Conservation (phyloP, 441 rosid genomes). For the Populus tomentosa region DNA sequence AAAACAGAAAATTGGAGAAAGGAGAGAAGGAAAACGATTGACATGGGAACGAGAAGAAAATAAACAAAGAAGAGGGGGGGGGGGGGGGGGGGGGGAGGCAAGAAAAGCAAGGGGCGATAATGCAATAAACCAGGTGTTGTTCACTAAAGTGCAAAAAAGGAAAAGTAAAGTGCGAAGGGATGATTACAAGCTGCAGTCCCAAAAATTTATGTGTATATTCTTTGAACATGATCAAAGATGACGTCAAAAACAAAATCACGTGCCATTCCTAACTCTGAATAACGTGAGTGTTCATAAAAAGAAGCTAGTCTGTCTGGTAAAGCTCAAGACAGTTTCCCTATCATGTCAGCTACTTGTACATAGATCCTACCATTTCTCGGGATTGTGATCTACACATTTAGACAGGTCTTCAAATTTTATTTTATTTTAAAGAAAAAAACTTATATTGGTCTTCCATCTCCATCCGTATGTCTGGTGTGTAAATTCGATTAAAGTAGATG, state of each 20-base stretch:
- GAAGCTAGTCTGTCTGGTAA: conserved; percentile 33
- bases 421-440: too few species aligned
- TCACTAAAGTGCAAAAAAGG: conserved; percentile 17
- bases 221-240: conserved; percentile 21
- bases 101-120: conserved; percentile 13
- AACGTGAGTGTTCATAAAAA: conserved; percentile 18
- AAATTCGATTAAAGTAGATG: neutral
- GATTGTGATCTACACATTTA: neutral
- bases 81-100: neutral
- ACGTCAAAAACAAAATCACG: conserved; percentile 49
- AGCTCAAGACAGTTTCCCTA: conserved; percentile 67
- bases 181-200: conserved; percentile 42
- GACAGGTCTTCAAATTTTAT: too few species aligned
- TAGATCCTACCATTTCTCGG: neutral
- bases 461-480: neutral
- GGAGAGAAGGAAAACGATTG: neutral
- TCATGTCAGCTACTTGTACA: conserved; percentile 43
- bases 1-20: neutral
- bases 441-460: neutral
- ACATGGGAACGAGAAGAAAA: neutral
- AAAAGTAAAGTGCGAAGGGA: conserved; percentile 27
- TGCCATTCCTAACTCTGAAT: conserved; percentile 16
- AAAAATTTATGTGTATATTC: conserved; percentile 6
- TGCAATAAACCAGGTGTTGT: conserved; percentile 8
- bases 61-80: neutral